Conservation (phyloP, 768 basidiomycete species). For the Cystoderma amianthinum region DNA sequence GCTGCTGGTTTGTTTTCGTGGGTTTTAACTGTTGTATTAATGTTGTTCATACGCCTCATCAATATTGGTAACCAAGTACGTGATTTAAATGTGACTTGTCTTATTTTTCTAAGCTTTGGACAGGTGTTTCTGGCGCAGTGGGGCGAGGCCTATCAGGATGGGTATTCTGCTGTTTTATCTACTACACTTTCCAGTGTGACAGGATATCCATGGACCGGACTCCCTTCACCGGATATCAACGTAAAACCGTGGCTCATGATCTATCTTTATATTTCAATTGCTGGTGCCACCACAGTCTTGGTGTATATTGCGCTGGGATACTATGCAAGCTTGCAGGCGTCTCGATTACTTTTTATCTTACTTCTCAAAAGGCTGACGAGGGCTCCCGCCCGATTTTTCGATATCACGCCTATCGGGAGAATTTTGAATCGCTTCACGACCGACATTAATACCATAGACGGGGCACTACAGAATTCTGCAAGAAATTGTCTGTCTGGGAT, state of each 20-base stretch:
- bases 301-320: constrained; percentile 57
- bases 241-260: constrained; percentile 63
- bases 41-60: constrained; percentile 48
- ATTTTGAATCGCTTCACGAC: constrained; percentile 77
- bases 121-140: constrained; percentile 63
- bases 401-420: constrained; percentile 67
- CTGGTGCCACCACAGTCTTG: constrained; percentile 46
- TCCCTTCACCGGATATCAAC: constrained; percentile 53
- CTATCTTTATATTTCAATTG: constrained; percentile 55
- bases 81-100: constrained; percentile 1
- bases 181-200: constrained; percentile 10
- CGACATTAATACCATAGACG: constrained; percentile 73
- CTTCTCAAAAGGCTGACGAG: constrained; percentile 50
- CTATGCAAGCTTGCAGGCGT: constrained; percentile 63
- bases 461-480: constrained; percentile 49
- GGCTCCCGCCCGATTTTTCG: constrained; percentile 67
- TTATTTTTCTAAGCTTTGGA: background rate
- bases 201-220: constrained; percentile 39
- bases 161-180: constrained; percentile 11
- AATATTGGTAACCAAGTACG: constrained; percentile 53
- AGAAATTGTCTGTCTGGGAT: constrained; percentile 47
- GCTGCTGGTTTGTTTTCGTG: constrained; percentile 54
- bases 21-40: constrained; percentile 42
- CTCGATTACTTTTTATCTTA: constrained; percentile 48
- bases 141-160: constrained; percentile 57